Evolutionary conservation across 345 rosid genomes (phyloP).

Genomic region (Eutrema japonicum): DNA sequence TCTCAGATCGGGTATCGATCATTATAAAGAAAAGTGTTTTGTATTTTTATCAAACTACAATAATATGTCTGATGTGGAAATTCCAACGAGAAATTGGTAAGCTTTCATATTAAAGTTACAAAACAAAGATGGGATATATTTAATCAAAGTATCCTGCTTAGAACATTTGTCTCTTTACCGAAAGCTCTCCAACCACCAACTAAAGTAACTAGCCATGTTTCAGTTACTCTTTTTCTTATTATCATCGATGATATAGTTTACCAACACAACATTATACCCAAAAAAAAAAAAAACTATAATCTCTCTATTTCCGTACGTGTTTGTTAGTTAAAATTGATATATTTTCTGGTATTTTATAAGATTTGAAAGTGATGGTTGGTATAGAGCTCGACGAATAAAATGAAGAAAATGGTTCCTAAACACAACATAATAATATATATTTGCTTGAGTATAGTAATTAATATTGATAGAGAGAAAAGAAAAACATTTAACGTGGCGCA

Average conservation of each 20-base stretch:
- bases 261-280: slow-evolving; percentile 4
- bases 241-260: slow-evolving; percentile 7
- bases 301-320: neutral
- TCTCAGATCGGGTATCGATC: slow-evolving; percentile 18
- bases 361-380: slow-evolving; percentile 33
- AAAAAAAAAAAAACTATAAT: neutral
- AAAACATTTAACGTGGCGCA: slow-evolving; percentile 43
- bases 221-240: slow-evolving; percentile 18
- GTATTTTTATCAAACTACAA: neutral
- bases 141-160: slow-evolving; percentile 19
- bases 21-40: neutral
- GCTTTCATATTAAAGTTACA: slow-evolving; percentile 27
- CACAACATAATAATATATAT: neutral
- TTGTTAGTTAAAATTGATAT: neutral
- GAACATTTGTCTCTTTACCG: slow-evolving; percentile 8
- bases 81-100: slow-evolving; percentile 23
- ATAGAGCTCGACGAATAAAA: slow-evolving; percentile 1
- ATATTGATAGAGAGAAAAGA: neutral
- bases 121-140: slow-evolving; percentile 16
- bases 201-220: slow-evolving; percentile 31
- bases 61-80: slow-evolving; percentile 28
- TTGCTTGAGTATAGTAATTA: slow-evolving; percentile 8
- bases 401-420: neutral
- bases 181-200: slow-evolving; percentile 33
- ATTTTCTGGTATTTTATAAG: neutral